Evolutionary conservation across 2,329 filamentous ascomycete species (phyloP).

Genomic region (Zymoseptoria ardabiliae): DNA sequence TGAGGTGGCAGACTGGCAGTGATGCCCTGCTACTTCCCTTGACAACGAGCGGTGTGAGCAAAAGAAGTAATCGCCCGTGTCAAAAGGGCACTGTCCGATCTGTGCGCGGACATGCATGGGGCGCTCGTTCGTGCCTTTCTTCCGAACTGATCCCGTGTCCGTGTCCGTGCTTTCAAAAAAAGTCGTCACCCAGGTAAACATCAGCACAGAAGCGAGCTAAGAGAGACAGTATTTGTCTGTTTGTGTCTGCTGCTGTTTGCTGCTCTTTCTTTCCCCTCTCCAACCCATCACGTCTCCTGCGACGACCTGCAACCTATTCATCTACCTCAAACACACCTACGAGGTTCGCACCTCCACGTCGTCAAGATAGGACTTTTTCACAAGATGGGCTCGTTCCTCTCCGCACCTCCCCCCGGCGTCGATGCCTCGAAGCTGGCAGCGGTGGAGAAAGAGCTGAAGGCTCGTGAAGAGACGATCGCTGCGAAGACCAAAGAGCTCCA

Average conservation of each 20-base stretch:
- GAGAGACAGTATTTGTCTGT: background rate
- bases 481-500: conserved; percentile 13
- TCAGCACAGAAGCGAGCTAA: background rate
- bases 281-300: background rate
- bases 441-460: conserved; percentile 16
- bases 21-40: background rate
- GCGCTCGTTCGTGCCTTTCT: background rate
- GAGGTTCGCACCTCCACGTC: background rate
- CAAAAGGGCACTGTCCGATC: background rate
- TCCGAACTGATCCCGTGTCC: background rate
- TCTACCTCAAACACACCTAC: background rate
- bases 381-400: conserved; percentile 15
- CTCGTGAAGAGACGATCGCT: conserved; percentile 7
- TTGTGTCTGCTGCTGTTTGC: background rate
- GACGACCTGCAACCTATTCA: background rate
- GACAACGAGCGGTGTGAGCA: background rate
- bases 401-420: conserved; percentile 7
- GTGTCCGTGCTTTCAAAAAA: background rate
- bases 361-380: background rate
- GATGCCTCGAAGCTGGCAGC: conserved; percentile 16
- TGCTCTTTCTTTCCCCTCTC: background rate
- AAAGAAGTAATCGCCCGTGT: background rate
- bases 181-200: background rate
- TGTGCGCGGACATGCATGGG: background rate
- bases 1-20: background rate